Evolutionary conservation across 148 eudicot species (phyloP).

Genomic region (Chenopodium suecicum): DNA sequence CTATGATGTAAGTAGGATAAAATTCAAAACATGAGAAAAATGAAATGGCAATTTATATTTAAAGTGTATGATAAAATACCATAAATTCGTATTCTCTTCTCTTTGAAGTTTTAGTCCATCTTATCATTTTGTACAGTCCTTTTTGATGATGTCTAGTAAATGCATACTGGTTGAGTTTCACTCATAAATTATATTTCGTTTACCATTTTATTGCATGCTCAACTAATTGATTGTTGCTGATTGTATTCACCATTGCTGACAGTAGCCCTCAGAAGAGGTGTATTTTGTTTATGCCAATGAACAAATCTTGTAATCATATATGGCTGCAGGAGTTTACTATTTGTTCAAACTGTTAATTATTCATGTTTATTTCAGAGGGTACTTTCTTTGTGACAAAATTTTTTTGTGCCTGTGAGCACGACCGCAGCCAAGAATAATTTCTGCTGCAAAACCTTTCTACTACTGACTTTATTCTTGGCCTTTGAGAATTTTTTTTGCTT

Average conservation of each 20-base stretch:
- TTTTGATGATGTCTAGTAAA: neutral
- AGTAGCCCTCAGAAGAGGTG: neutral
- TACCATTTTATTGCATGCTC: neutral
- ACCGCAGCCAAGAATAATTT: neutral
- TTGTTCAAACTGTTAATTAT: neutral
- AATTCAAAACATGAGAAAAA: neutral
- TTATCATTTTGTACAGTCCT: neutral
- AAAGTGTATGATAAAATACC: no score
- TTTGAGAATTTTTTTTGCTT: neutral
- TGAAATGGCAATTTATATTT: no score
- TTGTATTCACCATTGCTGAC: neutral
- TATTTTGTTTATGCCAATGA: neutral
- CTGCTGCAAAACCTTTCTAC: neutral
- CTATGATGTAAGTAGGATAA: neutral
- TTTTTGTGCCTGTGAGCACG: neutral
- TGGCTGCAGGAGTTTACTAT: neutral
- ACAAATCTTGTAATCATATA: neutral
- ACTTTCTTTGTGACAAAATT: neutral
- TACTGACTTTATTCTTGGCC: neutral
- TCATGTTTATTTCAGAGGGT: neutral
- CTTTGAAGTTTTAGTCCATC: neutral
- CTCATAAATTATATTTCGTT: no score
- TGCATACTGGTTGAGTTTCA: neutral
- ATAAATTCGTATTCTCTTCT: no score
- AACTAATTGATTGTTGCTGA: neutral